Evolutionary conservation across 1,284 basidiomycete species (phyloP).

Genomic region (Leucoagaricus sp.): DNA sequence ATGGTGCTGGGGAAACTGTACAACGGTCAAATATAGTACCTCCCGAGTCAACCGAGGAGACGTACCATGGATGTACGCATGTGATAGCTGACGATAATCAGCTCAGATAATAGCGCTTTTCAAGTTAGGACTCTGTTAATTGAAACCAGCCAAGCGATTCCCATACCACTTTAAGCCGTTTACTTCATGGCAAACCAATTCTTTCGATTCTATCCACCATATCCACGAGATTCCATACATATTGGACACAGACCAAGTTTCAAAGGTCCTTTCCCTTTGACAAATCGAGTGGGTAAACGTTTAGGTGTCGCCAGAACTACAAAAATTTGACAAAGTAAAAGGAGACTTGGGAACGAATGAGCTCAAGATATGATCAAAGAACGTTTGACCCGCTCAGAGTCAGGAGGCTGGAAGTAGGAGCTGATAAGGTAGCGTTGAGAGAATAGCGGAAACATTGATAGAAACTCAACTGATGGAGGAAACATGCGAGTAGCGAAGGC

Average conservation of each 20-base stretch:
- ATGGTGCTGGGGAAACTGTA: constrained; percentile 60
- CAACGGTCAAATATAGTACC: neutral
- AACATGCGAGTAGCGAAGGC: constrained; percentile 43
- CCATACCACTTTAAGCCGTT: constrained; percentile 78
- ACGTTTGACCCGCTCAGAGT: constrained; percentile 28
- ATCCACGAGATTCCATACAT: constrained; percentile 59
- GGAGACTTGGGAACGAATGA: constrained; percentile 30
- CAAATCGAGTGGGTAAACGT: constrained; percentile 78
- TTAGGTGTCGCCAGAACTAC: constrained; percentile 54
- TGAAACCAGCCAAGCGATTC: constrained; percentile 14
- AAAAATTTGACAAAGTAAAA: constrained; percentile 30
- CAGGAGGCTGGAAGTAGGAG: constrained; percentile 43
- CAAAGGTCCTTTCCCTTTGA: constrained; percentile 64
- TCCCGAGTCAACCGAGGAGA: neutral
- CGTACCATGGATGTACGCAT: constrained; percentile 75
- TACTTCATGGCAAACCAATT: constrained; percentile 80
- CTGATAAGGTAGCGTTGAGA: constrained; percentile 68
- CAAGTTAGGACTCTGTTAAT: constrained; percentile 7
- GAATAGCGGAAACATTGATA: constrained; percentile 52
- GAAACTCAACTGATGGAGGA: constrained; percentile 45
- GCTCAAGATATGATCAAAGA: no score
- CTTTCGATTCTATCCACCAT: constrained; percentile 65
- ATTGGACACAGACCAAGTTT: constrained; percentile 81
- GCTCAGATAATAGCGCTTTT: no score
- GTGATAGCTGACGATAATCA: constrained; percentile 56